phyloP scores from a whole-genome alignment of 768 basidiomycete genomes.

The Lyophyllum decastes region DNA sequence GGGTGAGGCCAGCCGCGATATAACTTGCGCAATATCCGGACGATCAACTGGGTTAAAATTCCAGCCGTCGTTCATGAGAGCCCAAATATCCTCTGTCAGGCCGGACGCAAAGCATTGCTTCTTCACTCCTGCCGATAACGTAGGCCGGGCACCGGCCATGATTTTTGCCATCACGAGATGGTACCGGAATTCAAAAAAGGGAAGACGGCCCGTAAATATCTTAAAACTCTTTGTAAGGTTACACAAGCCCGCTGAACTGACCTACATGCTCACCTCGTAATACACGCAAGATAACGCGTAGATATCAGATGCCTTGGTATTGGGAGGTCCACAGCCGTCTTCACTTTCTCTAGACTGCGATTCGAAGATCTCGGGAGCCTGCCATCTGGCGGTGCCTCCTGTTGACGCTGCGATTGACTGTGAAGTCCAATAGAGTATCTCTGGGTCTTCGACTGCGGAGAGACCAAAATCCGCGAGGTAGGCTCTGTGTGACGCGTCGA shows the following conservation, averaged over 20 bases:
- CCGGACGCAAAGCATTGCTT: not conserved
- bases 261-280: constrained; percentile 16
- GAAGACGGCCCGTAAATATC: constrained; percentile 19
- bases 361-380: constrained; percentile 22
- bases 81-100: not conserved
- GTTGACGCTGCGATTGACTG: constrained; percentile 3
- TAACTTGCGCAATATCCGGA: no score
- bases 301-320: no score
- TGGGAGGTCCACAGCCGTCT: no score
- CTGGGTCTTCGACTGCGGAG: constrained; percentile 13
- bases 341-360: not conserved
- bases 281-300: constrained; percentile 18
- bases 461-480: constrained; percentile 28
- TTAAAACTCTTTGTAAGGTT: not conserved
- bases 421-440: constrained; percentile 12
- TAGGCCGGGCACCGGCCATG: constrained; percentile 10
- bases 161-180: constrained; percentile 17
- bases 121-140: not conserved
- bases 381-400: constrained; percentile 18
- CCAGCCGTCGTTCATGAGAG: not conserved
- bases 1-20: no score
- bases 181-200: constrained; percentile 16
- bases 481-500: constrained; percentile 14
- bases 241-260: no score
- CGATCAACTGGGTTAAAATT: no score